phyloP scores from a whole-genome alignment of 192 early-diverging fungal species.

The Coemansia sp. region DNA sequence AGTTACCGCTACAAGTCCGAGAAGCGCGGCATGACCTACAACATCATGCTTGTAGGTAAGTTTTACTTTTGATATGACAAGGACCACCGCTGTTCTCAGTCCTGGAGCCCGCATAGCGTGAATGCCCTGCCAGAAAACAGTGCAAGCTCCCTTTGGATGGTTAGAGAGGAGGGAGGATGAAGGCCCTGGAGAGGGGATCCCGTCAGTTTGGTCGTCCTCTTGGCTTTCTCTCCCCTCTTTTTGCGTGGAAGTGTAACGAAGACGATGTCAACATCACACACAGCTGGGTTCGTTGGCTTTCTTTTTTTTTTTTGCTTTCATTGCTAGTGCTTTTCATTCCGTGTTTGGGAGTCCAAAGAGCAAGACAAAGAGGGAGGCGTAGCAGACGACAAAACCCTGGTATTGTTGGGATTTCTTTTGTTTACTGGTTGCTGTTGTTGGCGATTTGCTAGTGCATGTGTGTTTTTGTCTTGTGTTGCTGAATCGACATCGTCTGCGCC shows the following conservation, averaged over 20 bases:
- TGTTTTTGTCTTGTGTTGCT: slow-evolving; percentile 4
- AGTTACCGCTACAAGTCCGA: slow-evolving; percentile 84
- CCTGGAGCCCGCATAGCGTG: not conserved
- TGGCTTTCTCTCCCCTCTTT: not conserved
- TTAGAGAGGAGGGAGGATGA: not conserved
- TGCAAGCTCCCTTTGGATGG: not conserved
- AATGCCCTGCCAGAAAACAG: not conserved
- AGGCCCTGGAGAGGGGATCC: not conserved
- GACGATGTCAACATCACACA: not conserved
- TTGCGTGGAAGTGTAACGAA: not conserved
- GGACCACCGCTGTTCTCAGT: no score
- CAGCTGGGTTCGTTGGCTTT: not conserved
- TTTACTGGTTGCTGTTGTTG: slow-evolving; percentile 17
- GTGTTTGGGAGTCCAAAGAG: not conserved
- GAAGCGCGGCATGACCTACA: slow-evolving; percentile 96
- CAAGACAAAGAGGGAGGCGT: slow-evolving; percentile 1
- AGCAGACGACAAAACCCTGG: not conserved
- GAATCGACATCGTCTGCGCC: slow-evolving; percentile 3
- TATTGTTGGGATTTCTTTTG: slow-evolving; percentile 15
- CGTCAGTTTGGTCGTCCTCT: not conserved
- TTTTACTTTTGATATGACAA: not conserved
- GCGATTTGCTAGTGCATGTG: slow-evolving; percentile 13
- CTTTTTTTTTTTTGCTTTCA: not conserved
- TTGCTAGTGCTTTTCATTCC: not conserved
- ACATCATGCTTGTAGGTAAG: slow-evolving; percentile 96